Base-by-base conservation (phyloP, 768 basidiomycete species). In the Podaxis sp. region DNA sequence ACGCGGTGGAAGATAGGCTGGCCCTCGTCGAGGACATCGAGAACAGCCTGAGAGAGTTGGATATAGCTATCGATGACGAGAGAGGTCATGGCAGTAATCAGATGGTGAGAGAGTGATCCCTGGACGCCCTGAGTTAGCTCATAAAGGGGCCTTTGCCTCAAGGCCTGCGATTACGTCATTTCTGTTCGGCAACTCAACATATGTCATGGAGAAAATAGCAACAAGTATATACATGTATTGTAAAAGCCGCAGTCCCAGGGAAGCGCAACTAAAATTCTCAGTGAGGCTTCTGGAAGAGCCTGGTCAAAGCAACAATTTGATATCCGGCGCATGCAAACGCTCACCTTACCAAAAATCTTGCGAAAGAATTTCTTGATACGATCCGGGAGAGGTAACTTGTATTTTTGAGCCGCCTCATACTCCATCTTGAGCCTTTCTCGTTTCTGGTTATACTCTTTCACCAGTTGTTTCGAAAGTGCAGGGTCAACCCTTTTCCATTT, bases 41-140 rank as follows among this genome's bases (percentile, higher is more conserved):
- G 52, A 29, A 61, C 46, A 22, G 57, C 57, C 24, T 59, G 47
- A 25, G 60, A 53, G 36, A 61, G 60, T 33, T 61, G 15, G 43
- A 61, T 61, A 53, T 55, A 61, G 40, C 60, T 55, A 49, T 61
- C 60, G 53, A 61, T 61, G 43, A 61, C 53, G 40, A 61, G 60
- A 15, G 60, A 61, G 29, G 60, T 33, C 60, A 61, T 61, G 52
- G 40, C 46, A 9, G 58, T 38, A 15, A 51, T 59, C 33, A 50
- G 47, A 17, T 38, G 36, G 38, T 33, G 58, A 46, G 47, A 46
- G 43, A 15, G 24, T n/a, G 17, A 36, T 7, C 9, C 19, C 49
- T 56, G 49, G 37, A 13, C 36, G 38, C 37, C 12, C 22, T 55
- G 54, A 8, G 33, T 27, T 46, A 12, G 27, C 53, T 36, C 29